phyloP scores from a whole-genome alignment of 83 land plant species.

The Isoetes engelmannii region DNA sequence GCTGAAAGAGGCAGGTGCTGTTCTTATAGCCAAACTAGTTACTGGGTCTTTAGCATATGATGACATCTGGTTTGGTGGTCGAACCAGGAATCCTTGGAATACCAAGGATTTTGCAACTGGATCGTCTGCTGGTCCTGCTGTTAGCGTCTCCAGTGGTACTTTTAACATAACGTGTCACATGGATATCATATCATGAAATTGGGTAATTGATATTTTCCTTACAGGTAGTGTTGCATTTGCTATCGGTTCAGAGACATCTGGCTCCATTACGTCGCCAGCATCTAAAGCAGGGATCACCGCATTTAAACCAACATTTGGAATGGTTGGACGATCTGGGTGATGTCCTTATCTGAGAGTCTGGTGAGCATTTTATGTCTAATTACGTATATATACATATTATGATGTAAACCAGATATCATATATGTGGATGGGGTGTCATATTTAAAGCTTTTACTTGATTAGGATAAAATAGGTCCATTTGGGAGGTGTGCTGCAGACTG shows the following conservation, averaged over 20 bases:
- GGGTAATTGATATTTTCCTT: not conserved
- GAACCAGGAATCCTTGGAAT: constrained; percentile 8
- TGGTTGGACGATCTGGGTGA: not conserved
- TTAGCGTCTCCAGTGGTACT: not conserved
- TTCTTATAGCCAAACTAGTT: constrained; percentile 5
- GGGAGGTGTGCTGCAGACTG: not conserved
- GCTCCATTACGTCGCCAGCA: not conserved
- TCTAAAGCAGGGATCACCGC: not conserved
- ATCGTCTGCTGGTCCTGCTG: constrained; percentile 9
- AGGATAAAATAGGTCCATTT: not conserved
- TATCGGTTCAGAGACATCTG: constrained; percentile 9
- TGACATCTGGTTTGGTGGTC: constrained; percentile 9
- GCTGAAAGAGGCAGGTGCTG: constrained; percentile 5
- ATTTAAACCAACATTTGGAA: constrained; percentile 7
- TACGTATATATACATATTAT: not conserved
- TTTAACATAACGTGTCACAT: not conserved
- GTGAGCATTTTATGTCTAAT: not conserved
- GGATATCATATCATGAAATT: not conserved
- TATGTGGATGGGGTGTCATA: too few species aligned
- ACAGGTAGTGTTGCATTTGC: constrained; percentile 4
- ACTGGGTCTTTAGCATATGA: not conserved
- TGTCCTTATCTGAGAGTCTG: constrained; percentile 5
- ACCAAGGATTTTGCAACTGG: constrained; percentile 3
- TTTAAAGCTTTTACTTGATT: not conserved
- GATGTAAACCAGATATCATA: not conserved